Percentiles rank a stretch among this genome's conserved stretches.
These are phyloP conservation scores for Dioszegia crocea DNA, from an alignment of 768 basidiomycete genomes.

Conservation along the genomic window DNA sequence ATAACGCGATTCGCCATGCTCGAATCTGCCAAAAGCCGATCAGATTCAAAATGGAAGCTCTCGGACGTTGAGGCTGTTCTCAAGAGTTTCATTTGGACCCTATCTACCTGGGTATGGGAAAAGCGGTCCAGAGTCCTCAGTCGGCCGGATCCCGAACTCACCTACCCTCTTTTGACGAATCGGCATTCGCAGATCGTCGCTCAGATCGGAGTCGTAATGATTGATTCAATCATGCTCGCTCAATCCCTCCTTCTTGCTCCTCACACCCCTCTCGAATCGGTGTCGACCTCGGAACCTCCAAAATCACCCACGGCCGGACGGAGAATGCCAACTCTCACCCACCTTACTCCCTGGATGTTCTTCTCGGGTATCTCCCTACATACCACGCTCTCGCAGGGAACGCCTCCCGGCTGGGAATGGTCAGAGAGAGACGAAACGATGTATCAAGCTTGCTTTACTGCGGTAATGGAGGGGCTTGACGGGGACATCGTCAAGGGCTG, in stretches of 20 bases:
- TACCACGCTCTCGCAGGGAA: conserved; percentile 13
- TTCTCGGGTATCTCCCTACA: conserved; percentile 30
- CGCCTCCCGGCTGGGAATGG: conserved; percentile 24
- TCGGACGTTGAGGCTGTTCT: conserved; percentile 30
- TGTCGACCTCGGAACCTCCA: not conserved
- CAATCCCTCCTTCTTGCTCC: conserved; percentile 40
- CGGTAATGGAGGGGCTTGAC: conserved; percentile 25
- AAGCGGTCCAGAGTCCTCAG: not conserved
- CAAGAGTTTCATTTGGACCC: conserved; percentile 20
- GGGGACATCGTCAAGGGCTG: conserved; percentile 10
- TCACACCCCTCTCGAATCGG: not conserved
- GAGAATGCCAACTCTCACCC: conserved; percentile 20
- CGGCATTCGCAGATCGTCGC: conserved; percentile 38
- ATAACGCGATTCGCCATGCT: conserved; percentile 24
- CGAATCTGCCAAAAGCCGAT: conserved; percentile 12
- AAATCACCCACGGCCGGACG: not conserved
- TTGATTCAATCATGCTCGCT: conserved; percentile 34
- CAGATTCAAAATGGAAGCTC: conserved; percentile 18
- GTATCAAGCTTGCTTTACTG: conserved; percentile 15
- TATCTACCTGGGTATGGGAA: conserved; percentile 15
- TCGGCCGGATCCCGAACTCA: not conserved
- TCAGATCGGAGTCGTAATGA: conserved; percentile 24
- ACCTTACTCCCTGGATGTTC: conserved; percentile 31
- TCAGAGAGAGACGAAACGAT: conserved; percentile 12
- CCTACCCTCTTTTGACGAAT: conserved; percentile 27